Evolutionary conservation across 352 stramenopile genomes (phyloP).

Genomic region (Plasmopara halstedii): DNA sequence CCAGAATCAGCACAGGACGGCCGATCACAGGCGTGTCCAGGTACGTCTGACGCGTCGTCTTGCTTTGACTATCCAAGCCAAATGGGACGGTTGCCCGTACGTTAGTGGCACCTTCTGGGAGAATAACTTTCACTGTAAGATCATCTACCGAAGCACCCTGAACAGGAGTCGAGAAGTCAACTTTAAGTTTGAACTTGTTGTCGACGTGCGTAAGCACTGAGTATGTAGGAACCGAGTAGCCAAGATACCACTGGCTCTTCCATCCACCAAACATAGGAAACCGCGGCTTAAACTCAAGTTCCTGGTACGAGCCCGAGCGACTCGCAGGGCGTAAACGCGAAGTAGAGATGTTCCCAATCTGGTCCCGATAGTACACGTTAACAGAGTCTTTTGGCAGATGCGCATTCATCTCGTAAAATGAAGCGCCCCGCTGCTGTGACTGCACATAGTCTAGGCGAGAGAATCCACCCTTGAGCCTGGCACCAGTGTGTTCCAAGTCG

Average conservation of each 20-base stretch:
- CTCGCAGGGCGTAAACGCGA: slow-evolving; percentile 47
- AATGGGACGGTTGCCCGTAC: slow-evolving; percentile 75
- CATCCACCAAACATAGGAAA: slow-evolving; percentile 87
- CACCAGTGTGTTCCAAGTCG: slow-evolving; percentile 79
- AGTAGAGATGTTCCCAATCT: slow-evolving; percentile 87
- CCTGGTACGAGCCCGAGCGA: slow-evolving; percentile 35
- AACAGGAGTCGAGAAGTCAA: slow-evolving; percentile 81
- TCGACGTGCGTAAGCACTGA: slow-evolving; percentile 59
- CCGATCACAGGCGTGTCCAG: slow-evolving; percentile 75
- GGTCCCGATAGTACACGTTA: slow-evolving; percentile 88
- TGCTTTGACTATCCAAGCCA: slow-evolving; percentile 39
- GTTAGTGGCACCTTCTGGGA: slow-evolving; percentile 76
- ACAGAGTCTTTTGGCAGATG: slow-evolving; percentile 65
- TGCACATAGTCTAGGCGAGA: slow-evolving; percentile 81
- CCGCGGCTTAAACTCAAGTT: slow-evolving; percentile 76
- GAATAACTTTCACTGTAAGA: slow-evolving; percentile 81
- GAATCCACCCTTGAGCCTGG: slow-evolving; percentile 79
- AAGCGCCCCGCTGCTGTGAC: slow-evolving; percentile 53
- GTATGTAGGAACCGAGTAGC: slow-evolving; percentile 80
- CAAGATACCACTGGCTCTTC: slow-evolving; percentile 86
- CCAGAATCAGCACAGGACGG: slow-evolving; percentile 71
- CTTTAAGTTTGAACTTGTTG: slow-evolving; percentile 73
- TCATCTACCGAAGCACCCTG: slow-evolving; percentile 76
- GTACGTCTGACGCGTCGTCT: slow-evolving; percentile 76
- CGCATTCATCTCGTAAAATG: slow-evolving; percentile 69